A percentile compares a stretch with the other conserved stretches of the same genome.
phyloP scores from a whole-genome alignment of 2,329 filamentous ascomycete species.

The Diaporthe citrichinensis region DNA sequence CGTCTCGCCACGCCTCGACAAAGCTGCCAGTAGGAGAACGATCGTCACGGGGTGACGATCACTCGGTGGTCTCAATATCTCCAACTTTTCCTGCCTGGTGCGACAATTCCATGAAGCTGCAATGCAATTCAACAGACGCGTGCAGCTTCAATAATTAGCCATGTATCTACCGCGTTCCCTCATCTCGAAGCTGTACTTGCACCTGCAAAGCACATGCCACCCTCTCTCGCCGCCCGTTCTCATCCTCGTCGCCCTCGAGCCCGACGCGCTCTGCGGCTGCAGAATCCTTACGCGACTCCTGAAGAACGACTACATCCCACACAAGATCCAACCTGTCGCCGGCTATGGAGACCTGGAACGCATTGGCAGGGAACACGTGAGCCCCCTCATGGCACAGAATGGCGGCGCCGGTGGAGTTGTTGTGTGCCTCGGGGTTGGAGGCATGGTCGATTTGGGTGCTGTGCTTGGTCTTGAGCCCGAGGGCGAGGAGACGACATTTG shows the following conservation, averaged over 20 bases:
- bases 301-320: constrained; percentile 96
- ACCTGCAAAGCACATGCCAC: constrained; percentile 88
- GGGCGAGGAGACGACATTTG: constrained; percentile 76
- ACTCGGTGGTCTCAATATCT: background rate
- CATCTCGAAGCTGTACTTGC: constrained; percentile 90
- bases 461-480: constrained; percentile 82
- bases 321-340: constrained; percentile 95
- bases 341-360: constrained; percentile 92
- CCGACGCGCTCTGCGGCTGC: constrained; percentile 94
- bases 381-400: constrained; percentile 86
- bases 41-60: constrained; percentile 13
- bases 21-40: background rate
- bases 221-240: constrained; percentile 93
- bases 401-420: constrained; percentile 92
- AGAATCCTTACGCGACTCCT: constrained; percentile 94
- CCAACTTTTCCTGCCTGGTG: background rate
- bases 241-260: constrained; percentile 92
- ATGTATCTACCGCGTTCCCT: constrained; percentile 97
- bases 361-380: constrained; percentile 83
- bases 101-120: constrained; percentile 51
- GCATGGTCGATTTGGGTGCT: constrained; percentile 87
- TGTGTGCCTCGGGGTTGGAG: constrained; percentile 92
- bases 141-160: constrained; percentile 47
- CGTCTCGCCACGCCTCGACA: background rate
- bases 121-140: constrained; percentile 51